Evolutionary conservation across 1,284 basidiomycete species (phyloP), one percentile per base, ranked within the genome.

Genomic region (Kwoniella shivajii): DNA sequence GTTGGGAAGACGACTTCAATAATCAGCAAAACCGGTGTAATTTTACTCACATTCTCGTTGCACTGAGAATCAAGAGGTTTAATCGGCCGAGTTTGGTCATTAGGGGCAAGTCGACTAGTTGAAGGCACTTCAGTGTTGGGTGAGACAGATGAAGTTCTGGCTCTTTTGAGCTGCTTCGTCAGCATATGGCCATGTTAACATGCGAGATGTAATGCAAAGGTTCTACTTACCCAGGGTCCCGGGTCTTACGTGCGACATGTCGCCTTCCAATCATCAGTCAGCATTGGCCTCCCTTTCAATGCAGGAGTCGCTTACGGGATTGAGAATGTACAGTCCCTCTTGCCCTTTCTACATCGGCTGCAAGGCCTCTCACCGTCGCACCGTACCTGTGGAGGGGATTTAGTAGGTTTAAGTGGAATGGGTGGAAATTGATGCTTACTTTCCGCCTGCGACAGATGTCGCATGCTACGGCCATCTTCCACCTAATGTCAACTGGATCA

Each of bases 401-500:
- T 20, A 42, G 34, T 18, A 29, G 39, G 18, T 26, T 26, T 38
- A 22, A 1, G 0, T 22, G 18, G 22, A 33, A 18, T 20, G 16
- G 26, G 9, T 33, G 5, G 9, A 16, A 20, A 0, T 6, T n/a
- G 11, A 16, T 3, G 46, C 56, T 38, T 7, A 58, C 56, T 36
- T 59, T 59, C 14, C 57, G 36, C 38, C 48, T 39, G 13, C 57
- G 33, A 37, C 57, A 59, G 10, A 59, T 44, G 34, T 59, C 57
- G 30, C 57, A 59, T 9, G 57, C 57, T 11, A 59, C 57, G 11
- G 57, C 54, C 57, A 59, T 59, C 50, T 59, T 59, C 57, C 57
- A 59, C 16, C 57, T 48, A 29, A 59, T 56, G 18, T 59, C 57
- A 20, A 45, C 48, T 37, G 57, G 57, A 36, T 59, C 56, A 16